phyloP scores from a whole-genome alignment of 106 monocot genomes.

The Dioscorea dumetorum region DNA sequence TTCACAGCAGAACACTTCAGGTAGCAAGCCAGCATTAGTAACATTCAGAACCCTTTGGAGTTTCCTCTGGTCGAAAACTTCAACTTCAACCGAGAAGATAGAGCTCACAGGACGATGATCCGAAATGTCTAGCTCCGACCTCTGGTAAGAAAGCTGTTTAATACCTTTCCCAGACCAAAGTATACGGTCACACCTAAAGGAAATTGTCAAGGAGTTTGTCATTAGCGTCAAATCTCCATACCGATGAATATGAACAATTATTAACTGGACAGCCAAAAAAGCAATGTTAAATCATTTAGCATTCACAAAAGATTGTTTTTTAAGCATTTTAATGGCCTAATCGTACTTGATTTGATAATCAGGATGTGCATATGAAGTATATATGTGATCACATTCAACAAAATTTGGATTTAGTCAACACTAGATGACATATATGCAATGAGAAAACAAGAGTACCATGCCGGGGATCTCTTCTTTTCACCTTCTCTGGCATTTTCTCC shows the following conservation, averaged over 20 bases:
- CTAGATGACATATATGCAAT: no score
- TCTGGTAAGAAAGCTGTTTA: conserved; percentile 46
- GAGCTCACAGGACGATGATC: conserved; percentile 70
- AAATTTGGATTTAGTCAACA: no score
- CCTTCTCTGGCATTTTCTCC: conserved; percentile 49
- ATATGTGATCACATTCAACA: no score
- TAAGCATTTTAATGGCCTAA: no score
- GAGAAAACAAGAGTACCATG: conserved; percentile 35
- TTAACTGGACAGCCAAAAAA: no score
- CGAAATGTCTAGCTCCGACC: conserved; percentile 44
- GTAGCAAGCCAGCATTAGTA: conserved; percentile 31
- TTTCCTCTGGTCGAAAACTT: conserved; percentile 52
- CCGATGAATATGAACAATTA: no score
- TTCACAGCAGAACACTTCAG: conserved; percentile 1
- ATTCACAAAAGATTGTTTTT: no score
- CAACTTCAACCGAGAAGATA: conserved; percentile 46
- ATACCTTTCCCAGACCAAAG: conserved; percentile 67
- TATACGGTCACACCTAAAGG: conserved; percentile 69
- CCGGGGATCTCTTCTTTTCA: conserved; percentile 67
- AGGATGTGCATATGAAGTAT: no score
- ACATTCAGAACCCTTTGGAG: conserved; percentile 44
- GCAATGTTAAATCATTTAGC: no score
- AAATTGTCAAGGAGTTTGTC: neutral
- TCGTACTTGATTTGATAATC: no score
- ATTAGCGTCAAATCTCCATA: no score